Percentiles rank a stretch among this genome's conserved stretches.
Evolutionary conservation across 2,329 filamentous ascomycete genomes (phyloP).

Genomic region (Aureobasidium subglaciale): DNA sequence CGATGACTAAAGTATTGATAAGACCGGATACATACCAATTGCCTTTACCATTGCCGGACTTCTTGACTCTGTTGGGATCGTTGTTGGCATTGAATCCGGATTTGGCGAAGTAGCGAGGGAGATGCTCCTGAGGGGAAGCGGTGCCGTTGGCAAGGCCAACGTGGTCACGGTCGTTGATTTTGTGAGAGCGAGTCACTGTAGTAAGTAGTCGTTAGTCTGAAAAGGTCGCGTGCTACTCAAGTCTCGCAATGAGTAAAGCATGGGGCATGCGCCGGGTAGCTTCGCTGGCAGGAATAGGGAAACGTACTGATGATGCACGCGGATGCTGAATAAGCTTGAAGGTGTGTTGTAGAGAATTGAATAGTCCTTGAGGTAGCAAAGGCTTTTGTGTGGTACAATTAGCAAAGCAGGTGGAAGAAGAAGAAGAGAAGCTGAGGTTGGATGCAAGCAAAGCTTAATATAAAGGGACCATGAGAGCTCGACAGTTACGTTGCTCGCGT

Average conservation of each 20-base stretch:
- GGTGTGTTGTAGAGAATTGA: neutral
- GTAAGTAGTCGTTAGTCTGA: neutral
- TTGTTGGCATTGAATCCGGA: constrained; percentile 63
- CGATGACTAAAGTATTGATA: neutral
- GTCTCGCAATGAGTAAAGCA: neutral
- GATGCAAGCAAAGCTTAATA: constrained; percentile 13
- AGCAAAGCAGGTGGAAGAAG: neutral
- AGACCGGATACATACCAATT: constrained; percentile 66
- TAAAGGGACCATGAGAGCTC: constrained; percentile 3
- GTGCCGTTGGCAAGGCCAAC: constrained; percentile 69
- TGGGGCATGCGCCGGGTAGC: neutral
- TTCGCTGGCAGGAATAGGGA: neutral
- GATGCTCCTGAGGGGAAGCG: constrained; percentile 59
- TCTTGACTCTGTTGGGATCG: constrained; percentile 93
- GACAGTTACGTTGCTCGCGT: constrained; percentile 12
- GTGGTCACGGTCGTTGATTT: constrained; percentile 90
- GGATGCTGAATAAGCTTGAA: neutral
- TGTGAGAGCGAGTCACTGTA: constrained; percentile 94
- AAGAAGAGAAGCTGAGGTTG: constrained; percentile 12
- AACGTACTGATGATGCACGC: neutral
- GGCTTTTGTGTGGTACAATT: neutral
- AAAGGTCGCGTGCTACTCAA: neutral
- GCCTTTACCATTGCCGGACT: constrained; percentile 84
- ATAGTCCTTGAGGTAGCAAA: neutral
- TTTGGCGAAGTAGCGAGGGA: constrained; percentile 93